Percentiles rank a stretch among this genome's conserved stretches.
phyloP scores from a whole-genome alignment of 805 yeast species.

The Candida bentonensis region DNA sequence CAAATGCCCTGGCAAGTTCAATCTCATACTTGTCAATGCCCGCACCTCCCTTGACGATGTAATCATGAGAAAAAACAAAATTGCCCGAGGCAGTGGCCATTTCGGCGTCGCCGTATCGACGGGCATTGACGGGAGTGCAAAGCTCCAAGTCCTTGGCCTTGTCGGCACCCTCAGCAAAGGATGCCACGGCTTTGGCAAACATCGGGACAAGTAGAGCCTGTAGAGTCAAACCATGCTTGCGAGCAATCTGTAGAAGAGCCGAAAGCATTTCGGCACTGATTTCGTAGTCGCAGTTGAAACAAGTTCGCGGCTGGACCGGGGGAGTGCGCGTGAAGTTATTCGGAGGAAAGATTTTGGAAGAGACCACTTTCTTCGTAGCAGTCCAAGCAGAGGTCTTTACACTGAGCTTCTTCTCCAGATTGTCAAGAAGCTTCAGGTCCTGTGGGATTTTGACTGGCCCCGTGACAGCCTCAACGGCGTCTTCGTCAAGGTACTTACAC shows the following conservation, averaged over 20 bases:
- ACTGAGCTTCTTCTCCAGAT: conserved; percentile 5
- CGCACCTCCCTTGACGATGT: not conserved
- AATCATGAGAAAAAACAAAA: conserved; percentile 1
- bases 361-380: conserved; percentile 2
- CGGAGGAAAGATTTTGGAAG: not conserved
- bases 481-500: conserved; percentile 2
- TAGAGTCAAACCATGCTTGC: conserved; percentile 4
- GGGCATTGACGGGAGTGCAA: conserved; percentile 9
- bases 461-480: not conserved
- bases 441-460: not conserved
- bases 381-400: conserved; percentile 5
- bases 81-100: conserved; percentile 1
- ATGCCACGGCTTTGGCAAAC: conserved; percentile 5
- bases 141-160: not conserved
- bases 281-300: conserved; percentile 1
- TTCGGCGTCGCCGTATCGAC: conserved; percentile 5
- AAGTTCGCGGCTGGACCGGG: conserved; percentile 2
- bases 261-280: conserved; percentile 3
- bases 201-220: conserved; percentile 6
- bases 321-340: not conserved
- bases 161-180: not conserved
- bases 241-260: conserved; percentile 3
- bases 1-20: not conserved
- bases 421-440: not conserved
- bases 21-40: not conserved